Evolutionary conservation across 768 basidiomycete genomes (phyloP), one percentile per base, ranked within the genome.

Genomic region (Leccinum ochraceum): DNA sequence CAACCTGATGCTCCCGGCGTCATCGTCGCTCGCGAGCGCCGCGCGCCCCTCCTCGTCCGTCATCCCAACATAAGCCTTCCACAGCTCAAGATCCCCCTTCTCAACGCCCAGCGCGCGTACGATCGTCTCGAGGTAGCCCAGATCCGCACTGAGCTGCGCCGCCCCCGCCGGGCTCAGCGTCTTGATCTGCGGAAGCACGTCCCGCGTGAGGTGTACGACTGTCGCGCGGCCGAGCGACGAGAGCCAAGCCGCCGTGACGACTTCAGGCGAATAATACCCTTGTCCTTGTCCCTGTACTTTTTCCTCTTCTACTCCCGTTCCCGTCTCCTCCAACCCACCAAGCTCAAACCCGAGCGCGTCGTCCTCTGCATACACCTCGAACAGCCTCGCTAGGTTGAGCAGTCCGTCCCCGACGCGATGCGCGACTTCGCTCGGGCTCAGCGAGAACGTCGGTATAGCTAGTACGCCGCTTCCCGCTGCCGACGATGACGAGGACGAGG

Each of bases 361-460:
- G 71, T 98, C 95, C 59, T 89, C 88, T 7, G 90, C 92, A 69
- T 97, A 96, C 17, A 95, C 90, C 73, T 98, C 95, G 69, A 98
- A 97, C 16, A 98, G 78, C 58, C 95, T 78, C 2, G 96, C 94
- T 3, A 99, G 84, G 76, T 96, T 97, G 34, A 98, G 80, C 36
- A 99, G 77, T n/a, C 95, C 94, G 69, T 98, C 97, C 3, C 92
- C 91, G 34, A 98, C 88, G 59, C 87, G 86, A 61, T 95, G 91
- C 62, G 97, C 88, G 4, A 84, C 86, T 57, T 94, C 92, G 57
- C 88, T 96, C 1, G 95, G 95, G 10, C 92, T 92, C 13, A 98
- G 80, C 1, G 95, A 97, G 77, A 99, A 99, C 6, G 85, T 92
- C 2, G 97, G 97, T 6, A 98, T 84, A 69, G 79, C 74, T 26